Base-by-base conservation (phyloP, 2,329 filamentous ascomycete species). In the Dryadomyces quercivorus region DNA sequence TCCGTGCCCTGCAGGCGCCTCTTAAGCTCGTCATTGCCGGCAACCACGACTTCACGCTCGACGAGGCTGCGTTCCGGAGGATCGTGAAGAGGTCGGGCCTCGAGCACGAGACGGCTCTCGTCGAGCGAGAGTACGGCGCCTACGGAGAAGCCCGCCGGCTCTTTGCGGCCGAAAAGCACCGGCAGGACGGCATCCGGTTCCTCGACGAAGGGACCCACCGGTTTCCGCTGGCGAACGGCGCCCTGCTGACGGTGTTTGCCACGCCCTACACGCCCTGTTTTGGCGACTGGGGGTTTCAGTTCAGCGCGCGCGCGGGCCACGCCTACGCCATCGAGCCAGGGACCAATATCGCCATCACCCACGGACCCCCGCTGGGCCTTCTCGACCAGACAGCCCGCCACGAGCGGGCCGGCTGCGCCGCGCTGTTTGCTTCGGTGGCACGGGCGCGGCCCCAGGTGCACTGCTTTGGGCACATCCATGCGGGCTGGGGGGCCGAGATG, bases 401-500 rank as follows among this genome's bases (percentile, higher is more conserved):
- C n/a, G 50, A 66, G 22, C 61, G 64, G 15, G 68, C 67, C 18
- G 75, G 78, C 20, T 75, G 75, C 56, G 59, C 60, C 0, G 57
- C 69, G 16, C 69, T 82, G 2, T 72, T 78, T 53, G 63, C 62
- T 0, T 74, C 77, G 0, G 61, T 81, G 0, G 66, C 69, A 1
- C 61, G 61, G 0, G 68, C 71, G 1, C 67, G 65, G 31, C 77
- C 78, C 1, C 62, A 63, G 7, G 58, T 81, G 4, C 75, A 80
- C 61, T 80, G 76, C 62, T 81, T 80, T 56, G 78, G 78, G 0
- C 78, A 81, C 57, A 75, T 81, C n/a, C 78, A 82, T 60, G 75
- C 80, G 59, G 73, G 69, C 0, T 84, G 79, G 77, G 82, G 81
- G 2, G 74, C 71, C 0, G 75, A 73, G 52, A 56, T 78, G 2